phyloP scores from a whole-genome alignment of 257 asterid species.

The Misopates orontium region DNA sequence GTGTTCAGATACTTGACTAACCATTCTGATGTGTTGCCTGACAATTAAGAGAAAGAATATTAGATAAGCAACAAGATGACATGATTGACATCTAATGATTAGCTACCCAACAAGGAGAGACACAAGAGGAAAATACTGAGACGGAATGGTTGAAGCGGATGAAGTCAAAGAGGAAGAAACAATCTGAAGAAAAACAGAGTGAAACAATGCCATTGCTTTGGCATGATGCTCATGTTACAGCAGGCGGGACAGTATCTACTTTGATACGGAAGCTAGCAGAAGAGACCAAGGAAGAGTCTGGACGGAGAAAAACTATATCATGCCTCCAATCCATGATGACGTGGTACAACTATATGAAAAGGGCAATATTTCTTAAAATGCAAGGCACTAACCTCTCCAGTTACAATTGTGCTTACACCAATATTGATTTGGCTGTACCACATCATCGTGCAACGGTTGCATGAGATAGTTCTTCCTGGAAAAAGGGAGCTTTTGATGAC shows the following conservation, averaged over 20 bases:
- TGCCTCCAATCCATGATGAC: no score
- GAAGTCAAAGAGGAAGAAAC: conserved; percentile 48
- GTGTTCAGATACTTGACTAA: no score
- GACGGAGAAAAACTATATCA: no score
- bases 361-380: no score
- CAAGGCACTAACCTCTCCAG: no score
- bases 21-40: conserved; percentile 18
- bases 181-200: conserved; percentile 52
- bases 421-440: no score
- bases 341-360: no score
- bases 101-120: conserved; percentile 39
- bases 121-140: conserved; percentile 44
- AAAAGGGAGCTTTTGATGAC: conserved; percentile 40
- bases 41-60: conserved; percentile 43
- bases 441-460: no score
- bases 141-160: conserved; percentile 41
- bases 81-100: conserved; percentile 36
- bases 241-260: conserved; percentile 52
- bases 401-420: no score
- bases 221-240: conserved; percentile 41
- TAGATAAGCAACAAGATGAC: conserved; percentile 37
- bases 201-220: conserved; percentile 42
- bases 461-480: no score
- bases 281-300: conserved; percentile 47
- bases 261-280: conserved; percentile 39